Conservation (phyloP, 2,329 filamentous ascomycete species). For the Periconia sp. region DNA sequence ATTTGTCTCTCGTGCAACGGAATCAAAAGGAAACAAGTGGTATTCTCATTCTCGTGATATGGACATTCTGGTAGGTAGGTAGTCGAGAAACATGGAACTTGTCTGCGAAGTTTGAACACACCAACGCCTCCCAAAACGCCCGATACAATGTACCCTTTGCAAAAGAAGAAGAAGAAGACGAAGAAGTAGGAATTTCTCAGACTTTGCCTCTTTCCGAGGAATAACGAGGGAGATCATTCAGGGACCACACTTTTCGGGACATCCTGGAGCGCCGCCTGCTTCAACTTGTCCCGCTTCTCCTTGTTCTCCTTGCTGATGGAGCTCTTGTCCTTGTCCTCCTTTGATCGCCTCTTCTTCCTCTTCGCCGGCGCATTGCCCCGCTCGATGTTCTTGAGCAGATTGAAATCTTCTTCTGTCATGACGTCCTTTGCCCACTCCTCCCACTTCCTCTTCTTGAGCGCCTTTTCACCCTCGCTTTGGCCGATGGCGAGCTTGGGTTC, state of each 20-base stretch:
- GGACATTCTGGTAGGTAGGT: too few relatives aligned
- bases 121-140: too few relatives aligned
- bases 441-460: conserved; percentile 42
- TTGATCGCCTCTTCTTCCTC: conserved; percentile 38
- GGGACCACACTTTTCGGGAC: conserved; percentile 42
- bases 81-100: too few relatives aligned
- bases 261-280: conserved; percentile 50
- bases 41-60: too few relatives aligned
- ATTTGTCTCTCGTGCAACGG: too few relatives aligned
- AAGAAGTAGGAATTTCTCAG: too few relatives aligned
- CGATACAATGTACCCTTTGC: too few relatives aligned
- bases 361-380: conserved; percentile 55
- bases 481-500: conserved; percentile 38
- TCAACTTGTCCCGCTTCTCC: conserved; percentile 53
- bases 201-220: neutral
- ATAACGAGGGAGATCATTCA: conserved; percentile 2
- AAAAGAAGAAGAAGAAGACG: too few relatives aligned
- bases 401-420: conserved; percentile 37
- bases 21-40: too few relatives aligned
- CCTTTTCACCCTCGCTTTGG: conserved; percentile 23
- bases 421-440: conserved; percentile 43
- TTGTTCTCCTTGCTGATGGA: conserved; percentile 51
- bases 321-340: conserved; percentile 24
- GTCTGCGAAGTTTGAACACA: too few relatives aligned
- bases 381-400: conserved; percentile 39